Conservation (phyloP, 805 yeast genomes). For the Yarrowia divulgata region DNA sequence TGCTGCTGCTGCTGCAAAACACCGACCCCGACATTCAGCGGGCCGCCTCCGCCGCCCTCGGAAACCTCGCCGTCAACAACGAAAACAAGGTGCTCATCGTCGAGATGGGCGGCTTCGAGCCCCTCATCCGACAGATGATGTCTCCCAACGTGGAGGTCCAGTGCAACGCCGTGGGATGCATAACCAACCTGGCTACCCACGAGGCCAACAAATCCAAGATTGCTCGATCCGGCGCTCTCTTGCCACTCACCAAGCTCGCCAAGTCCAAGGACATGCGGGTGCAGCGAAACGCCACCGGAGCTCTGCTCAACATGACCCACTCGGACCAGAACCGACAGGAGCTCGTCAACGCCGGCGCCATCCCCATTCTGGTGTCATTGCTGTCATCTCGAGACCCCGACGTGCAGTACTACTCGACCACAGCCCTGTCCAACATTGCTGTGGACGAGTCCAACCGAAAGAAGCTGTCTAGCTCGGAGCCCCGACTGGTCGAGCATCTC, state of each 20-base stretch:
- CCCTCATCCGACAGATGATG: slow-evolving; percentile 96
- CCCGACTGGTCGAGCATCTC: slow-evolving; percentile 84
- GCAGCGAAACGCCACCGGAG: slow-evolving; percentile 98
- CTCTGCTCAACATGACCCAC: slow-evolving; percentile 96
- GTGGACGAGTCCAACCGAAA: slow-evolving; percentile 93
- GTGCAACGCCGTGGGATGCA: slow-evolving; percentile 99
- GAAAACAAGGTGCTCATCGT: slow-evolving; percentile 92
- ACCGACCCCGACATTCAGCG: slow-evolving; percentile 94
- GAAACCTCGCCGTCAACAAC: slow-evolving; percentile 96
- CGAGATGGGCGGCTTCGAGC: slow-evolving; percentile 97
- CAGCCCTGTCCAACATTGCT: slow-evolving; percentile 95
- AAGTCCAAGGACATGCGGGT: slow-evolving; percentile 94
- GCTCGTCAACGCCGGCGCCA: slow-evolving; percentile 96
- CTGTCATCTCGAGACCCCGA: slow-evolving; percentile 89
- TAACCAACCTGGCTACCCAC: slow-evolving; percentile 96
- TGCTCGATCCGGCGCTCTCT: slow-evolving; percentile 94
- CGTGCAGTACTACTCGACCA: slow-evolving; percentile 97
- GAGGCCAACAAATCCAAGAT: slow-evolving; percentile 96
- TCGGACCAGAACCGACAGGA: slow-evolving; percentile 96
- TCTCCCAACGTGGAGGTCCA: slow-evolving; percentile 96
- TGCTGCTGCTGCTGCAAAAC: slow-evolving; percentile 82
- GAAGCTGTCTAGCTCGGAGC: slow-evolving; percentile 88
- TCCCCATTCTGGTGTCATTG: slow-evolving; percentile 90
- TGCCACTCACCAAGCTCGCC: slow-evolving; percentile 93
- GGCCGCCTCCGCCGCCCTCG: slow-evolving; percentile 98